These are phyloP conservation scores for Lentinula lateritia DNA, from an alignment of 768 basidiomycete genomes.

Conservation along the genomic window DNA sequence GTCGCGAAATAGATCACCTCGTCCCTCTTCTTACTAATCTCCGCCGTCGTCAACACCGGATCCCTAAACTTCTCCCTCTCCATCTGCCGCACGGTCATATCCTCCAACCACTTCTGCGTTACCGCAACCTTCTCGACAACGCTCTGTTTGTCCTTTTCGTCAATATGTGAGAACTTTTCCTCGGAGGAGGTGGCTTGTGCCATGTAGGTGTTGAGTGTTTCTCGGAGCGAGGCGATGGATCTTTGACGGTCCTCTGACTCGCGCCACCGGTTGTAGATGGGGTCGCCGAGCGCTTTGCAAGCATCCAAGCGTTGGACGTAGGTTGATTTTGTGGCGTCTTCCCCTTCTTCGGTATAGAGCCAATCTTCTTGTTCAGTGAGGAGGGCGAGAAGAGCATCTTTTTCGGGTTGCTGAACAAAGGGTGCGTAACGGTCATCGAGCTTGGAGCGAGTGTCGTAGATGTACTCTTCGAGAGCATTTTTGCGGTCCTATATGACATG, in stretches of 20 bases:
- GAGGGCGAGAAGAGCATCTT: no score
- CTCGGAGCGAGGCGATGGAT: constrained; percentile 72
- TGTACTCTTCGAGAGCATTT: constrained; percentile 98
- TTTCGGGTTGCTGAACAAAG: no score
- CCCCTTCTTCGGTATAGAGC: constrained; percentile 93
- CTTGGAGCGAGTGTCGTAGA: constrained; percentile 92
- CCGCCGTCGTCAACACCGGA: constrained; percentile 72
- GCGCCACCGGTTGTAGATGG: constrained; percentile 75
- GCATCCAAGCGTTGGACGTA: constrained; percentile 80
- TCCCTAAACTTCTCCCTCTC: constrained; percentile 76
- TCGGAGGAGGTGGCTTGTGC: constrained; percentile 76
- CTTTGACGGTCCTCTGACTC: constrained; percentile 79
- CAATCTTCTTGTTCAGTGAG: constrained; percentile 87
- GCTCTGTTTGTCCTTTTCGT: constrained; percentile 78
- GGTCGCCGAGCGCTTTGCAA: constrained; percentile 84
- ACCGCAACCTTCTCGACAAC: constrained; percentile 90
- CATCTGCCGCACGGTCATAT: constrained; percentile 79
- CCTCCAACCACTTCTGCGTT: constrained; percentile 93
- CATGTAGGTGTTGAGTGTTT: constrained; percentile 84
- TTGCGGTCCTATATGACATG: constrained; percentile 71
- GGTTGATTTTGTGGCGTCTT: constrained; percentile 93
- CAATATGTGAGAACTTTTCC: constrained; percentile 87
- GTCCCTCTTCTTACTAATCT: constrained; percentile 88
- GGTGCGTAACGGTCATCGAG: no score
- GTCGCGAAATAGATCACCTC: constrained; percentile 87